These are phyloP conservation scores for Tuber borchii DNA, from an alignment of 495 filamentous ascomycete species.

Conservation along the genomic window DNA sequence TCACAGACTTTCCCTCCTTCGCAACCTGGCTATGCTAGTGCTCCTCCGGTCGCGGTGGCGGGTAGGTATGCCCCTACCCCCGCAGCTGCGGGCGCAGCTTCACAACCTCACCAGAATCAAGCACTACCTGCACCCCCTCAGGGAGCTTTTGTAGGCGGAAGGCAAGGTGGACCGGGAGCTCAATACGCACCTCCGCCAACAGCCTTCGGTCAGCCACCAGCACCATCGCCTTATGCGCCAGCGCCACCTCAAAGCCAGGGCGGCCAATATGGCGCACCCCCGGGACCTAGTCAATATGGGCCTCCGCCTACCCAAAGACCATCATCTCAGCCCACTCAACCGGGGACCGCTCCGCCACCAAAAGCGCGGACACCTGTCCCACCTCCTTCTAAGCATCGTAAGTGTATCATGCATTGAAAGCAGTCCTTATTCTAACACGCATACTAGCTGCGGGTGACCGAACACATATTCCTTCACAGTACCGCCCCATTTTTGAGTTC, in stretches of 20 bases:
- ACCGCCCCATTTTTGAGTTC: constrained; percentile 71
- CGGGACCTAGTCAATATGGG: constrained; percentile 34
- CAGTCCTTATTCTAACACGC: constrained; percentile 20
- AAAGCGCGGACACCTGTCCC: constrained; percentile 46
- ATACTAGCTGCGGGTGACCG: constrained; percentile 70
- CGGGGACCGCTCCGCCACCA: constrained; percentile 50
- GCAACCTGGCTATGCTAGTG: constrained; percentile 57
- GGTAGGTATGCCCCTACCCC: constrained; percentile 43
- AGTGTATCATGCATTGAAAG: constrained; percentile 40
- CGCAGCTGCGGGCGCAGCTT: constrained; percentile 52
- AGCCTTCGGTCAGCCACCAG: constrained; percentile 41
- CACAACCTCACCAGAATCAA: constrained; percentile 57
- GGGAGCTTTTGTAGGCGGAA: constrained; percentile 17
- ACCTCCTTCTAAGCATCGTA: constrained; percentile 61
- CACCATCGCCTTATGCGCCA: constrained; percentile 49
- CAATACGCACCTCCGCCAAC: constrained; percentile 80
- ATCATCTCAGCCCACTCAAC: constrained; percentile 43
- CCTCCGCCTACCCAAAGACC: constrained; percentile 28
- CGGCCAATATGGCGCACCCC: constrained; percentile 43
- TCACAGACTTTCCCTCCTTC: constrained; percentile 48
- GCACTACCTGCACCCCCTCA: constrained; percentile 34
- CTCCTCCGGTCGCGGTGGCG: constrained; percentile 49
- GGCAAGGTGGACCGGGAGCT: constrained; percentile 59
- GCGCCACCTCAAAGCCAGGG: constrained; percentile 32
- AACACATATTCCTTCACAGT: constrained; percentile 72